Conservation (phyloP, 371 early-diverging fungal genomes). For the Actinomucor elegans region DNA sequence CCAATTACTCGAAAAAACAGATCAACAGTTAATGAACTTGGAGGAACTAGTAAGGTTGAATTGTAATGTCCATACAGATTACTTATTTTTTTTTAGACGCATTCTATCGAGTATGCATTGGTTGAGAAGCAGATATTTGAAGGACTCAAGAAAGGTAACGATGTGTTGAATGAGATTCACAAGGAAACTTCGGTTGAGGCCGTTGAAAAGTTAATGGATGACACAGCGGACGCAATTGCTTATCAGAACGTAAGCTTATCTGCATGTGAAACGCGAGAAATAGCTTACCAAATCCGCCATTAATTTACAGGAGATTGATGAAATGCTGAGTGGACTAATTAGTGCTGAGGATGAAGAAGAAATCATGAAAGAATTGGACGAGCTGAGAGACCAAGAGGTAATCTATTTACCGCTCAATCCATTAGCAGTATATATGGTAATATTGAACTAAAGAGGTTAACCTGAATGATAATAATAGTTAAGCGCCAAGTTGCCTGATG, state of each 20-base stretch:
- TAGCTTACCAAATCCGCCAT: constrained; percentile 8
- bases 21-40: constrained; percentile 82
- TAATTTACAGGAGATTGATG: constrained; percentile 71
- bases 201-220: constrained; percentile 91
- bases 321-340: constrained; percentile 68
- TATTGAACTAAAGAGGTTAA: constrained; percentile 1
- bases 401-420: too few relatives aligned
- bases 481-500: constrained; percentile 34
- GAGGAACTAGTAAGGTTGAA: constrained; percentile 77
- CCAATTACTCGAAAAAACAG: constrained; percentile 78
- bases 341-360: constrained; percentile 86
- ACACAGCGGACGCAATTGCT: constrained; percentile 93
- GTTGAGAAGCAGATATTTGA: constrained; percentile 89
- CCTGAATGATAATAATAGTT: constrained; percentile 16
- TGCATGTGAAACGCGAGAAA: too few relatives aligned
- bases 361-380: constrained; percentile 76
- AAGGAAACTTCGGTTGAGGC: constrained; percentile 91
- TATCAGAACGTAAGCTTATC: constrained; percentile 88
- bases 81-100: constrained; percentile 50
- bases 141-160: constrained; percentile 83
- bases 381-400: constrained; percentile 51
- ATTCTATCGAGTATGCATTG: constrained; percentile 88
- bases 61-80: not conserved
- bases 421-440: not conserved
- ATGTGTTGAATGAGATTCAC: constrained; percentile 84